Evolutionary conservation across 257 asterid species (phyloP).

Genomic region (Scutellaria minor): DNA sequence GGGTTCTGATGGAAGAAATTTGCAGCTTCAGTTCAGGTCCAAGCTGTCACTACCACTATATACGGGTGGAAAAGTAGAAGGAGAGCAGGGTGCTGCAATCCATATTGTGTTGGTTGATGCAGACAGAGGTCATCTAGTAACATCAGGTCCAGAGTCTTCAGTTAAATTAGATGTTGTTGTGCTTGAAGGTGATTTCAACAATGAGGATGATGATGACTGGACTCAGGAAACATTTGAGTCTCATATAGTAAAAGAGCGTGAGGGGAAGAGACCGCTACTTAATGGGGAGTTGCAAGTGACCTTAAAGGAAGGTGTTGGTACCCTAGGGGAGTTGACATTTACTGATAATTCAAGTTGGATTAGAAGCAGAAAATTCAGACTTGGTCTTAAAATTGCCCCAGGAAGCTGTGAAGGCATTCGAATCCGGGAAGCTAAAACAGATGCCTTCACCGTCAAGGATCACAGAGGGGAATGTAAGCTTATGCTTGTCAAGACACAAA

Average conservation of each 20-base stretch:
- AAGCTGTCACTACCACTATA: slow-evolving; percentile 85
- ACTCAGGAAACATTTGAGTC: slow-evolving; percentile 80
- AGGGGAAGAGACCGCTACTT: slow-evolving; percentile 94
- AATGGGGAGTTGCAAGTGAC: slow-evolving; percentile 81
- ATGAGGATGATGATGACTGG: slow-evolving; percentile 90
- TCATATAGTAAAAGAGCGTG: slow-evolving; percentile 86
- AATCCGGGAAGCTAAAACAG: slow-evolving; percentile 94
- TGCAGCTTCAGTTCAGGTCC: slow-evolving; percentile 85
- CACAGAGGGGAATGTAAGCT: slow-evolving; percentile 98
- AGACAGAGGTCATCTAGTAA: slow-evolving; percentile 64
- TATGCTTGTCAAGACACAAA: slow-evolving; percentile 16
- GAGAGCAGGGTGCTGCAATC: slow-evolving; percentile 82
- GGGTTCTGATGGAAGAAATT: slow-evolving; percentile 78
- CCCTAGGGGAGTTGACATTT: slow-evolving; percentile 82
- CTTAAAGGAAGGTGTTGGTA: slow-evolving; percentile 88
- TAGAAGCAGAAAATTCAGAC: slow-evolving; percentile 91
- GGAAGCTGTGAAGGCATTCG: slow-evolving; percentile 63
- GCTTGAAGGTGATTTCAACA: slow-evolving; percentile 91
- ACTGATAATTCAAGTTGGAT: slow-evolving; percentile 99
- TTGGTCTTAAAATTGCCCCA: slow-evolving; percentile 80
- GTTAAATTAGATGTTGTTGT: slow-evolving; percentile 75
- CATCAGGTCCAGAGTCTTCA: slow-evolving; percentile 79
- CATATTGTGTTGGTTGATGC: slow-evolving; percentile 81
- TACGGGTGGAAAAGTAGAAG: slow-evolving; percentile 93
- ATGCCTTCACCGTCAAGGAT: slow-evolving; percentile 96